Conservation (phyloP, 2,329 filamentous ascomycete species). For the Colletotrichum graminicola region DNA sequence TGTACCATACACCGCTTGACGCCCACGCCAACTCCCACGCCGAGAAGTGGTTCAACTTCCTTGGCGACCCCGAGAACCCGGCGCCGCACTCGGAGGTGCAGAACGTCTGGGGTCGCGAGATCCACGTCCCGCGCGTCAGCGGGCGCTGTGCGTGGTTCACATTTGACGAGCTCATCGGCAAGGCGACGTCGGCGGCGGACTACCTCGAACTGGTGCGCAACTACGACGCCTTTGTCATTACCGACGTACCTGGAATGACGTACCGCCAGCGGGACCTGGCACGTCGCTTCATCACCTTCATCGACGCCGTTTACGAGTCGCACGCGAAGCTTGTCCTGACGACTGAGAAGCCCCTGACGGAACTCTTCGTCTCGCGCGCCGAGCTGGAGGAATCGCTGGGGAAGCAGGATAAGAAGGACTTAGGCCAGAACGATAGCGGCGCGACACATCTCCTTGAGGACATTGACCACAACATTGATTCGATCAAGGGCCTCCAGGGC, state of each 20-base stretch:
- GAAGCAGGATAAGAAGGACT: slow-evolving; percentile 53
- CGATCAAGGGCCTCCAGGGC: slow-evolving; percentile 81
- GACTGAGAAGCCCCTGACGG: slow-evolving; percentile 83
- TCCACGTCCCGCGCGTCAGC: slow-evolving; percentile 87
- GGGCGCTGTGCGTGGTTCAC: slow-evolving; percentile 91
- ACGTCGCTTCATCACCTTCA: slow-evolving; percentile 94
- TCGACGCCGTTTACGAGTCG: slow-evolving; percentile 94
- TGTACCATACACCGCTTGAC: slow-evolving; percentile 92
- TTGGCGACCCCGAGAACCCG: slow-evolving; percentile 85
- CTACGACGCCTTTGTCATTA: slow-evolving; percentile 94
- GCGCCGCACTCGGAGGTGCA: slow-evolving; percentile 82
- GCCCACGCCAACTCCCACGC: slow-evolving; percentile 82
- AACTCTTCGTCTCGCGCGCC: slow-evolving; percentile 84
- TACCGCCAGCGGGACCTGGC: slow-evolving; percentile 88
- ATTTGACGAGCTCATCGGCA: slow-evolving; percentile 91
- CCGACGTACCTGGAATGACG: slow-evolving; percentile 92
- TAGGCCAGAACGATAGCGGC: slow-evolving; percentile 67
- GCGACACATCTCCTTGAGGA: slow-evolving; percentile 90
- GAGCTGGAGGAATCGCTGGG: slow-evolving; percentile 72
- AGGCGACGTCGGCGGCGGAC: slow-evolving; percentile 91
- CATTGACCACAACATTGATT: slow-evolving; percentile 84
- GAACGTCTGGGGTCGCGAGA: slow-evolving; percentile 91
- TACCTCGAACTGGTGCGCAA: slow-evolving; percentile 91
- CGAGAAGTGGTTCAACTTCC: slow-evolving; percentile 94
- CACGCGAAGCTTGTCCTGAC: slow-evolving; percentile 97